A percentile compares a stretch with the other conserved stretches of the same genome.
These are phyloP conservation scores for Chrysanthemum makinoi DNA, from an alignment of 129 eudicot species.

Conservation along the genomic window DNA sequence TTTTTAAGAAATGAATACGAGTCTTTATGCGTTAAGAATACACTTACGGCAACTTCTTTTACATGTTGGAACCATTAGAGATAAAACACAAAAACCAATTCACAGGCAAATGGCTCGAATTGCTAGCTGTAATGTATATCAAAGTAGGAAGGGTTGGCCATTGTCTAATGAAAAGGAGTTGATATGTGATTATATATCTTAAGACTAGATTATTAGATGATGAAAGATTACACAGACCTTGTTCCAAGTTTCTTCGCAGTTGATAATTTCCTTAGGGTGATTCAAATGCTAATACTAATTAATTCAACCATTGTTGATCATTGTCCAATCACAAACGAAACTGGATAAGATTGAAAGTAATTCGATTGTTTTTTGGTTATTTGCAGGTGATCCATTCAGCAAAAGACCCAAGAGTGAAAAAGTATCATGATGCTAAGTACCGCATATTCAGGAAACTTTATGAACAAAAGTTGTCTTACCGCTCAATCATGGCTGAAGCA, in stretches of 20 bases:
- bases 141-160: no score
- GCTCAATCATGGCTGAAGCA: conserved; percentile 75
- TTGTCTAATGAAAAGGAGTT: no score
- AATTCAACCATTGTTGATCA: no score
- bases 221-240: no score
- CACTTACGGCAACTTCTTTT: not conserved
- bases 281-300: no score
- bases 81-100: not conserved
- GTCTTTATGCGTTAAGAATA: not conserved
- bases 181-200: no score
- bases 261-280: no score
- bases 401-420: conserved; percentile 62
- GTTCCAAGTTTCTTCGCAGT: no score
- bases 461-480: conserved; percentile 72
- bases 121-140: no score
- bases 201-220: no score
- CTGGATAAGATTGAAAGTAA: not conserved
- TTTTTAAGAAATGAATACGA: not conserved
- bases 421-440: conserved; percentile 92
- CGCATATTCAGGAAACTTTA: conserved; percentile 77
- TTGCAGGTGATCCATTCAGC: conserved; percentile 82
- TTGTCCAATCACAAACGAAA: not conserved
- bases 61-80: not conserved
- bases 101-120: not conserved
- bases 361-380: not conserved